Conservation (phyloP, 2,329 filamentous ascomycete genomes). For the Xylariaceae sp. region DNA sequence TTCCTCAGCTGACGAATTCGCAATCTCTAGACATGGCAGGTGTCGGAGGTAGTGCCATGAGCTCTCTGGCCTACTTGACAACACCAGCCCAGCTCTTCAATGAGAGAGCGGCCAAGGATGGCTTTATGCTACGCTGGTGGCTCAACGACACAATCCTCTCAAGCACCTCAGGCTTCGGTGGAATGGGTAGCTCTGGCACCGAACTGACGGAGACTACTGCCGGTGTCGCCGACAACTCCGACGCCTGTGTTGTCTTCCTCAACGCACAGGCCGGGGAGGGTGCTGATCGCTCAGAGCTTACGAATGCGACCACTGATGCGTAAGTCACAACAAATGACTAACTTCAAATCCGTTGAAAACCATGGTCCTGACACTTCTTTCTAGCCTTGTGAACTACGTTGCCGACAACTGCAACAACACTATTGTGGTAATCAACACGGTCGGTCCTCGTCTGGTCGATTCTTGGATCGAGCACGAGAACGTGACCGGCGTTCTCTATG, state of each 20-base stretch:
- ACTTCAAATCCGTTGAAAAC: too few relatives aligned
- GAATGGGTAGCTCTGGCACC: conserved; percentile 2
- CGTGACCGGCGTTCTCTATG: conserved; percentile 74
- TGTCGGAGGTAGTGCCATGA: background rate
- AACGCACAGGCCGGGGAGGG: conserved; percentile 57
- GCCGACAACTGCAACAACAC: conserved; percentile 73
- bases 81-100: conserved; percentile 5
- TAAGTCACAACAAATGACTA: too few relatives aligned
- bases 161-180: background rate
- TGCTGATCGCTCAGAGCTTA: background rate
- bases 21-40: too few relatives aligned
- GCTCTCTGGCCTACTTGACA: conserved; percentile 3
- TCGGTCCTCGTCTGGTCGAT: conserved; percentile 71
- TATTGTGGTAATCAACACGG: conserved; percentile 81
- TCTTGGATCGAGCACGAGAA: conserved; percentile 64
- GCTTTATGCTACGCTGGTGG: conserved; percentile 7
- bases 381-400: conserved; percentile 75
- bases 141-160: conserved; percentile 4
- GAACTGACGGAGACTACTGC: conserved; percentile 2
- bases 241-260: conserved; percentile 51
- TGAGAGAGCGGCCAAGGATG: conserved; percentile 4
- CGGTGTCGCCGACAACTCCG: conserved; percentile 8
- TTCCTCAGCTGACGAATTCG: too few relatives aligned
- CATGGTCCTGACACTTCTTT: too few relatives aligned
- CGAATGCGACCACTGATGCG: too few relatives aligned